phyloP scores from a whole-genome alignment of 225 moss, liverwort and hornwort species.

The Pleurozium schreberi region DNA sequence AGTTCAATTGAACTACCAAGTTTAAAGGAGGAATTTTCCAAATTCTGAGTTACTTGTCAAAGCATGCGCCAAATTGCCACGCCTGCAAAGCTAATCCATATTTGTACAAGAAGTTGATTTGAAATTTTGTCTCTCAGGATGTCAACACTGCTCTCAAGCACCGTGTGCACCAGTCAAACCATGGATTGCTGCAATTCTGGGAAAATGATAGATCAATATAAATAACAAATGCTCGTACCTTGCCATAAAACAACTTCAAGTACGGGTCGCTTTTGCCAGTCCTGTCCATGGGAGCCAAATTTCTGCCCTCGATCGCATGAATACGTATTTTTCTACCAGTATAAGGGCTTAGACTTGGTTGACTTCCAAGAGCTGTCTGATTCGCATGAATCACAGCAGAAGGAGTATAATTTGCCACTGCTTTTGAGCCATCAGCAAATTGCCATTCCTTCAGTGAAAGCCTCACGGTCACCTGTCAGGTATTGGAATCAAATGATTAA shows the following conservation, averaged over 20 bases:
- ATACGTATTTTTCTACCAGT: conserved; percentile 77
- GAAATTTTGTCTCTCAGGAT: neutral
- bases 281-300: conserved; percentile 95
- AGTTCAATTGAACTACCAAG: conserved; percentile 15
- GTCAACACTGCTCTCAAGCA: neutral
- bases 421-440: conserved; percentile 89
- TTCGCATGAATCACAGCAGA: conserved; percentile 25
- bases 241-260: conserved; percentile 89
- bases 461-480: conserved; percentile 65
- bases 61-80: neutral
- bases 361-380: conserved; percentile 48
- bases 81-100: conserved; percentile 8
- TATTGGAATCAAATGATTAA: neutral
- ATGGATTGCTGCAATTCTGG: conserved; percentile 7
- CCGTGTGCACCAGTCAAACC: neutral
- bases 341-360: conserved; percentile 37
- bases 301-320: conserved; percentile 79
- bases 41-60: neutral
- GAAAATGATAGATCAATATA: conserved; percentile 8
- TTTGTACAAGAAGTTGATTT: conserved; percentile 20
- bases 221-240: conserved; percentile 29
- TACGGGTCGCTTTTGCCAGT: conserved; percentile 99
- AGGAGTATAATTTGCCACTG: conserved; percentile 71
- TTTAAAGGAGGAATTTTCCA: neutral
- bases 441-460: conserved; percentile 88